Base-by-base conservation (phyloP, 2,329 filamentous ascomycete species). In the Xylaria sp. region DNA sequence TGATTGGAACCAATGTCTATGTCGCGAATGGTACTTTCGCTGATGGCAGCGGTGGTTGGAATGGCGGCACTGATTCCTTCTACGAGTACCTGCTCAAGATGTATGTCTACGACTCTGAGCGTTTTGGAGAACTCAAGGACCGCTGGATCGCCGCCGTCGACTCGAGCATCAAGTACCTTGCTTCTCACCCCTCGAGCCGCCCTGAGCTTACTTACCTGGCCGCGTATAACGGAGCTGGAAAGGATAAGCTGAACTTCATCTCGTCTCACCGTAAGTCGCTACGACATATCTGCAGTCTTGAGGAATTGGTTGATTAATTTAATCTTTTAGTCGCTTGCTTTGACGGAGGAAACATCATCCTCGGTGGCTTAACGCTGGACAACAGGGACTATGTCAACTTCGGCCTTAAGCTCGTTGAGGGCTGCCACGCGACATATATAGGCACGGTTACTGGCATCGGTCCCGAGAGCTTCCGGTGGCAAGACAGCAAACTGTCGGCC, bases 21-120 rank as follows among this genome's bases (percentile, higher is more conserved):
- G 85, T 93, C 69, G 77, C 82, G 1, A 89, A 87, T 3, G 94
- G 94, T 23, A 75, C 83, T 8, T 95, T 97, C 73, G 73, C 87
- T 15, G 88, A 95, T 76, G 86, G 86, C 28, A 76, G 73, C 1
- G 93, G 94, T 61, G 91, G 92, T 54, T 97, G 93, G 93, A 87
- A 88, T 48, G 93, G 91, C 60, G 91, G 92, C 7, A 87, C 87
- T 37, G 93, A 97, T 79, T 93, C 90, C 52, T 97, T 91, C 81
- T 97, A 97, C 81, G 93, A 97, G 81, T 97, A 97, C 76, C 87
- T 97, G 39, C 91, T 97, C 80, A 97, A 97, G 84, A 95, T 96
- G 92, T 97, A 90, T 75, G 80, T 95, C 64, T 97, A 97, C 78
- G 91, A 95, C 76, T 84, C 88, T 0, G 74, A 79, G 6, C 85